Evolutionary conservation across 164 flowering plant genomes (phyloP), one percentile per base, ranked within the genome.

Genomic region (Kingdonia uniflora): DNA sequence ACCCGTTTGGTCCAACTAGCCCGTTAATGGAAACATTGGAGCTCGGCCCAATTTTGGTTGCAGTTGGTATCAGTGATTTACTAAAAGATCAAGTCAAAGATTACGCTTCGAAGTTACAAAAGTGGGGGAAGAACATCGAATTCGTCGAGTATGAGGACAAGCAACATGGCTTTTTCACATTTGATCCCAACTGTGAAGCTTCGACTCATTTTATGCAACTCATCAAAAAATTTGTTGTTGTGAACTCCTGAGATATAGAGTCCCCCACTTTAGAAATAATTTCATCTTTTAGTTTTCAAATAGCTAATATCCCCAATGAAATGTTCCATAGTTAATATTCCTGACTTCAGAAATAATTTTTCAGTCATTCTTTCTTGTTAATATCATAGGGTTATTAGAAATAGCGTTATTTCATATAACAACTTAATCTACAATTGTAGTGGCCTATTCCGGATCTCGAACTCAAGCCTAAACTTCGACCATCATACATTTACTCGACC

Each of bases 131-230:
- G 64, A 66, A 72, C 55, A 49, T 81, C 1, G 74, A 85, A 51
- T 79, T 71, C 23, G 75, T 71, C 2, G 87, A 78, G 59, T 84
- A 80, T 33, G 81, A 75, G 62, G 95, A 77, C 11, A 46, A 75
- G 54, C 77, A 84, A 52, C 95, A 84, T 57, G 91, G 83, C 0
- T 86, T 86, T 70, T 77, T 77, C 65, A 78, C 88, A 17, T 58
- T 76, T 24, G 42, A 73, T 56, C 85, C 87, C 1, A 35, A 64
- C 50, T 74, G 85, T 0, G 61, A 72, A 52, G 67, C 78, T 12
- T 51, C 84, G 2, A 56, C 49, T 0, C 46, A 71, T 24, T 35
- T 84, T 62, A 75, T 86, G 81, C 54, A 25, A 6, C 2, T 63
- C 46, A 74, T 84, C 60, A 75, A 80, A 52, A 50, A 38, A 0